Evolutionary conservation across 495 filamentous ascomycete species (phyloP), one percentile per base, ranked within the genome.

Genomic region (Penicillium coffeae): DNA sequence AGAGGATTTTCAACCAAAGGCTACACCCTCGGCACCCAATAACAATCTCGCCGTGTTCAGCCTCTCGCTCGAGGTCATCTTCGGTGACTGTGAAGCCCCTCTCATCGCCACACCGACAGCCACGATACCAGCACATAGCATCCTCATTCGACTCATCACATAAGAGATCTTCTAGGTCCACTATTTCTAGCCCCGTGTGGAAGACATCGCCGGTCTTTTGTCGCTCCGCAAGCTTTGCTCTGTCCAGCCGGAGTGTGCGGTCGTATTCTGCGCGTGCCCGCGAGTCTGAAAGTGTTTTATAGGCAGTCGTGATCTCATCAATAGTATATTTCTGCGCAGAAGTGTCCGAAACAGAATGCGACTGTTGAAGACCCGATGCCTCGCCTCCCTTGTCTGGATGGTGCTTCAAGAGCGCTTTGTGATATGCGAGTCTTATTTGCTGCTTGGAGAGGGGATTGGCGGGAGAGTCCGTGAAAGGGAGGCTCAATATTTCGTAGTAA

Each of bases 21-120:
- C 87, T 92, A 60, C 89, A 95, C 39, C 89, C 87, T 14, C 74
- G 73, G 64, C 89, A 95, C 15, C 85, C 87, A 21, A 90, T 79
- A 50, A 85, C 75, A 50, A 93, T 63, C 70, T 91, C 87, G 0
- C 87, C 81, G 53, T 77, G 68, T 33, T 84, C 70, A 13, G 49
- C 57, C 51, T 81, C 78, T 56, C 78, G 78, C 56, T 88, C 86
- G 27, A 96, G 65, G 56, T 94, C 85, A 4, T 59, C 56, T 61
- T 94, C 89, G 1, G 71, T 77, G 9, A 94, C 72, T 21, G 80
- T 52, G 48, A 85, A 96, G 0, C 87, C 90, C 16, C 73, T 73
- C 37, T 76, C 74, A 68, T 90, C 88, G 14, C 90, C 90, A 70
- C 90, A 96, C 37, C 90, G 80, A 67, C 90, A 96, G 7, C 71